phyloP scores from a whole-genome alignment of 768 basidiomycete species.

The Paxillus ammoniavirescens region DNA sequence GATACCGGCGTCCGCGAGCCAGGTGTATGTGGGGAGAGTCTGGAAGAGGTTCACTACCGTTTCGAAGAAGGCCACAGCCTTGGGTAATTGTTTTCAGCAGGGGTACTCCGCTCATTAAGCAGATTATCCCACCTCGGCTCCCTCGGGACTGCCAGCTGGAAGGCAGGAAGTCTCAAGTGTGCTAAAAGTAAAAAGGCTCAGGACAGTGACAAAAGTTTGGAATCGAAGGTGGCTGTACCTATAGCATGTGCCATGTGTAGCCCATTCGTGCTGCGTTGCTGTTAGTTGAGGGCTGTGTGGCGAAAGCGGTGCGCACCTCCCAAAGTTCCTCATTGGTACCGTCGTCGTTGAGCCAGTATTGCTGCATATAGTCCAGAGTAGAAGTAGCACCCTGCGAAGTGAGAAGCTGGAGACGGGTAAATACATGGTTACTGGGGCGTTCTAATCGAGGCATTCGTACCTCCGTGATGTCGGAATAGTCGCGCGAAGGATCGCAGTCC shows the following conservation, averaged over 20 bases:
- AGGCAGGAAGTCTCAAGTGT: constrained; percentile 60
- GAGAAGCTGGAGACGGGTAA: constrained; percentile 44
- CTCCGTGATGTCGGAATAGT: constrained; percentile 42
- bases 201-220: background rate
- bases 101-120: background rate
- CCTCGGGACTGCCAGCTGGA: constrained; percentile 53
- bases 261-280: constrained; percentile 63
- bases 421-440: background rate
- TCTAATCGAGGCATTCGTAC: constrained; percentile 25
- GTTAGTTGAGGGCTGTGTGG: constrained; percentile 1
- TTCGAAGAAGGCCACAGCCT: constrained; percentile 70
- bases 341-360: constrained; percentile 61
- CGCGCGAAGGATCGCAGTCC: constrained; percentile 42
- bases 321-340: constrained; percentile 65
- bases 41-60: constrained; percentile 57
- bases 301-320: constrained; percentile 45
- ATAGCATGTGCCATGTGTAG: constrained; percentile 59
- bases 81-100: constrained; percentile 1
- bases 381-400: constrained; percentile 53
- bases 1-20: constrained; percentile 71
- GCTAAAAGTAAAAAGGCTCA: constrained; percentile 31
- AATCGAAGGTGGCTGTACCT: constrained; percentile 15
- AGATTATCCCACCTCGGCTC: constrained; percentile 50
- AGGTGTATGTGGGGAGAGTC: constrained; percentile 72
- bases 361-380: constrained; percentile 58